Evolutionary conservation across 768 basidiomycete species (phyloP), one percentile per base, ranked within the genome.

Genomic region (Tricholoma sp.): DNA sequence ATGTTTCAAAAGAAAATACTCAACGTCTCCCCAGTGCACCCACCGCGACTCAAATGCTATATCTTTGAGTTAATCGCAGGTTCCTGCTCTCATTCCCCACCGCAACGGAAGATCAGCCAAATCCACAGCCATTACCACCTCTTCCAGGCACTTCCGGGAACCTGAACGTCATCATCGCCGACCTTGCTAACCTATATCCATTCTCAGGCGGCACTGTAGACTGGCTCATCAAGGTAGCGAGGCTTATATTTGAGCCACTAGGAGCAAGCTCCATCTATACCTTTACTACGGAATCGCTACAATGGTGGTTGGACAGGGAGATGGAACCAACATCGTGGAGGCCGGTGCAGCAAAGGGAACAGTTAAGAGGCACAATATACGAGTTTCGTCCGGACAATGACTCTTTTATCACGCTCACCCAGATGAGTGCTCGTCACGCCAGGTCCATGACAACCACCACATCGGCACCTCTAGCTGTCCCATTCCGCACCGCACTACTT

Each of bases 261-360:
- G 57, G 60, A 36, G 52, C 52, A n/a, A 57, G 62, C 62, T 61
- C 60, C 42, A 54, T 63, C 31, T 63, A 61, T 54, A 63, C 60
- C 11, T 63, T 63, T 44, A 61, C 60, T 50, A 63, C 52, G n/a
- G 54, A 52, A 31, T 50, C 60, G 34, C 32, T 56, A 63, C 51
- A 56, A 56, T 61, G 51, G 60, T 58, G n/a, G n/a, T n/a, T n/a
- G n/a, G n/a, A n/a, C n/a, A n/a, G n/a, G n/a, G n/a, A n/a, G n/a
- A n/a, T n/a, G 57, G 54, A 61, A 31, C 52, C 52, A 24, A 0
- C 52, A 37, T 36, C 17, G 8, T 63, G n/a, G n/a, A n/a, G 62
- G 54, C n/a, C 17, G 34, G 57, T 61, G 42, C 5, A 36, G 52
- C 36, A 49, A 17, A 57, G 62, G 17, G 57, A 63, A 33, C 54